Base-by-base conservation (phyloP, 371 early-diverging fungal genomes). In the Mortierella sp. region DNA sequence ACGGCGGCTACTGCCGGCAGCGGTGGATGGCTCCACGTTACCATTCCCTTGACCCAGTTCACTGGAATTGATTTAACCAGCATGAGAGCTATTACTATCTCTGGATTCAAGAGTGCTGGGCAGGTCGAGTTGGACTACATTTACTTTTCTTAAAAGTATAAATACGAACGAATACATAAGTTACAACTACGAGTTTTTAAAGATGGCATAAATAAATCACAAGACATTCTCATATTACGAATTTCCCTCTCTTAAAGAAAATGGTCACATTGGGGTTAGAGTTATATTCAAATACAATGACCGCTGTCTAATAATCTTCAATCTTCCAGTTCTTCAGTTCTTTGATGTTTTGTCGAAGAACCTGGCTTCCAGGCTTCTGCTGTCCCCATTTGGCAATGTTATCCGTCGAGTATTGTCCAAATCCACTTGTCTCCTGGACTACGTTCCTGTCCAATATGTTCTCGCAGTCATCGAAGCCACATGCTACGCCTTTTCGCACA, bases 341-440 rank as follows among this genome's bases (percentile, higher is more conserved):
- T 2, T 28, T 28, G 28, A 28, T 28, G 28, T 28, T 28, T 28
- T 28, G 28, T 28, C 28, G 28, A 50, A 50, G 50, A 15, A 21
- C 21, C 6, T 50, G 50, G 19, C 10, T 19, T 16, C 19, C 50
- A 5, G 15, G 50, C 15, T 50, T 50, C 19, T 50, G 50, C 21
- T 50, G 50, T 16, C 50, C 21, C 50, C 50, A 76, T 8, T 16
- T 47, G 3, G n/a, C 7, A n/a, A 58, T 24, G 52, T 77, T 22
- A 38, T 72, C 65, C 24, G 68, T 63, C 15, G 77, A 72, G 21
- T 77, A 57, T 40, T 38, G 9, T 8, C 65, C 77, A 68, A 47
- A 77, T 16, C 66, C 72, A 2, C 61, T 72, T 3, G 21, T 24
- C 8, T 52, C 33, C 10, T 9, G 28, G 0, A 47, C 65, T n/a